Base-by-base conservation (phyloP, 768 basidiomycete genomes). In the Chalciporus sphaerocephalus region DNA sequence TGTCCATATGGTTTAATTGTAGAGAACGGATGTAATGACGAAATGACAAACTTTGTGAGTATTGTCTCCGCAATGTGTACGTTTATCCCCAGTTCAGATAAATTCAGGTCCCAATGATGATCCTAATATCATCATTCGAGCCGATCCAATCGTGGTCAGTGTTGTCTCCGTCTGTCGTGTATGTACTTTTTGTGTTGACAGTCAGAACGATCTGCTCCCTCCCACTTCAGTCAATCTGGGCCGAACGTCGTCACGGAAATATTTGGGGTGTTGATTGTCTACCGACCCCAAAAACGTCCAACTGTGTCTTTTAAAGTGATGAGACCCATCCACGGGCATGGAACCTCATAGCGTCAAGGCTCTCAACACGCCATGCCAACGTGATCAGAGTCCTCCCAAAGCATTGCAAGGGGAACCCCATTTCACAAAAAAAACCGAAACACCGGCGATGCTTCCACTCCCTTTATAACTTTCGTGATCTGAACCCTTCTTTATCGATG, bases 21-120 rank as follows among this genome's bases (percentile, higher is more conserved):
- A 37, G 39, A 36, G 32, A 20, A 13, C 24, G 45, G 39, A 22
- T 30, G 25, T 27, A 24, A 43, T 60, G 51, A 46, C 47, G 60
- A 48, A 44, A 62, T 51, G 24, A 38, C 22, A 46, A 43, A 48
- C 37, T 39, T 47, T 48, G 25, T 44, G 38, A 46, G 39, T 48
- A 28, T 44, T 38, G 30, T 35, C 44, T 35, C 36, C 39, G 21
- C 32, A 33, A 28, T 13, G 38, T 56, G 46, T 50, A 60, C 47
- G 37, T 50, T 43, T 44, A 47, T 15, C 20, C 52, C 50, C 24
- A 56, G 55, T 47, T 41, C 23, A 54, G 62, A 22, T 48, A 64
- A 44, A 62, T 62, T 62, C 51, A 62, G 61, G 61, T 28, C 44
- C 48, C 9, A 9, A n/a, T n/a, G n/a, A n/a, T n/a, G n/a, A n/a